Base-by-base conservation (phyloP, 139 green algal genomes). In the Asterochloris sp. region DNA sequence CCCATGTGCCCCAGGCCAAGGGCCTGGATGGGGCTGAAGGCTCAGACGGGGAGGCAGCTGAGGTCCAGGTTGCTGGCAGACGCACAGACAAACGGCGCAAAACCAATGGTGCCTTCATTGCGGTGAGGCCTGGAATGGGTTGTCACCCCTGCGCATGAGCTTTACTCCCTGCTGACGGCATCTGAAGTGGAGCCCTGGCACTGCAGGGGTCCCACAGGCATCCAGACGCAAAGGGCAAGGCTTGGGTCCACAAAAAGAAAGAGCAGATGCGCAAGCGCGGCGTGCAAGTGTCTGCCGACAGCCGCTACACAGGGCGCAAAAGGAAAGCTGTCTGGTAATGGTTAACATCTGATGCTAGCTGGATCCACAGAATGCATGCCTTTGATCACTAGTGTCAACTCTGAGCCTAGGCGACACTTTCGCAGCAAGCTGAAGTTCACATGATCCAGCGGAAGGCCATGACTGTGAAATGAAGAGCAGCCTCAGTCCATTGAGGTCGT, bases 221-320 rank as follows among this genome's bases (percentile, higher is more conserved):
- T 74, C 79, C 83, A 26, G 74, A 84, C n/a, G 73, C 27, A 38
- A 93, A 93, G 78, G 88, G 83, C 54, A 93, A 91, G 69, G 89
- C 86, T 0, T 99, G 96, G 96, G 88, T 99, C 17, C 61, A 97
- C 19, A 94, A 93, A 74, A 98, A 98, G 83, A 99, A 99, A 90
- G 88, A 93, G 23, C 92, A 97, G 84, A 92, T 93, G 89, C 84
- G 96, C 60, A 86, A 87, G 28, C 96, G 96, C 17, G 86, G 92
- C 78, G 90, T 86, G 11, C 86, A 89, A n/a, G 92, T 98, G 11
- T 92, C 93, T 1, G 74, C 83, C 17, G 96, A 98, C 85, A 94
- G 83, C 64, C 98, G 98, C 84, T 99, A 98, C 89, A 99, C 96
- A 0, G 96, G 85, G 1, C 86, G 96, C 62, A 99, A 99, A 84